Conservation (phyloP, 108 stramenopile species). For the Skeletonema menzelii region DNA sequence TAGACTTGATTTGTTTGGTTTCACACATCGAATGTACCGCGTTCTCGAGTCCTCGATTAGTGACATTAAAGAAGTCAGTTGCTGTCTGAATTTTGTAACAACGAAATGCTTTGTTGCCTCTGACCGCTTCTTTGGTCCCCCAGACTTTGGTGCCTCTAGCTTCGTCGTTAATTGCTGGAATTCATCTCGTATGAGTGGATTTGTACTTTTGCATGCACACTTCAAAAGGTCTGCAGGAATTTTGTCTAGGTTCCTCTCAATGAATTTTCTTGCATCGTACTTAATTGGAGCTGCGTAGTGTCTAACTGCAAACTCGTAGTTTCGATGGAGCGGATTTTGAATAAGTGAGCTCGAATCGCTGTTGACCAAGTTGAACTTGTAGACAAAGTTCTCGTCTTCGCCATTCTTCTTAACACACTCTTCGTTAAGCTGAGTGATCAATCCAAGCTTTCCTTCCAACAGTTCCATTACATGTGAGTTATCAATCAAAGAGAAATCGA, state of each 20-base stretch:
- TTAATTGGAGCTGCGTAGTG: constrained; percentile 89
- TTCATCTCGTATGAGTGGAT: constrained; percentile 58
- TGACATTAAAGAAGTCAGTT: constrained; percentile 65
- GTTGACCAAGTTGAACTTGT: constrained; percentile 71
- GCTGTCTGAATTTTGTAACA: constrained; percentile 64
- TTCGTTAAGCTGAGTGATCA: constrained; percentile 91
- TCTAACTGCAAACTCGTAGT: constrained; percentile 75
- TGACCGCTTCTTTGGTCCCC: constrained; percentile 54
- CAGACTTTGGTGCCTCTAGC: constrained; percentile 24
- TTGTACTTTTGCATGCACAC: constrained; percentile 59
- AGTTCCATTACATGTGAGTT: constrained; percentile 87
- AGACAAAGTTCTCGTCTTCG: constrained; percentile 80
- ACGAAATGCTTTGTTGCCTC: constrained; percentile 56
- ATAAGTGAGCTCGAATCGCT: constrained; percentile 62
- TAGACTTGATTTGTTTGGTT: constrained; percentile 76
- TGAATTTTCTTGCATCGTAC: constrained; percentile 81
- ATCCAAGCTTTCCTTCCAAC: constrained; percentile 87
- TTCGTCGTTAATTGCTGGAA: constrained; percentile 31
- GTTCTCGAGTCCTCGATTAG: constrained; percentile 70
- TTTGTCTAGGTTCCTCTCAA: constrained; percentile 83
- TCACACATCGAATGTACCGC: constrained; percentile 91
- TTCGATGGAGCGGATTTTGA: constrained; percentile 56
- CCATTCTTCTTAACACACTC: constrained; percentile 91
- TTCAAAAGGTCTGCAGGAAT: constrained; percentile 65
- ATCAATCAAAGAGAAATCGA: constrained; percentile 85